Evolutionary conservation across 768 basidiomycete genomes (phyloP), one percentile per base, ranked within the genome.

Genomic region (Butyriboletus loyo): DNA sequence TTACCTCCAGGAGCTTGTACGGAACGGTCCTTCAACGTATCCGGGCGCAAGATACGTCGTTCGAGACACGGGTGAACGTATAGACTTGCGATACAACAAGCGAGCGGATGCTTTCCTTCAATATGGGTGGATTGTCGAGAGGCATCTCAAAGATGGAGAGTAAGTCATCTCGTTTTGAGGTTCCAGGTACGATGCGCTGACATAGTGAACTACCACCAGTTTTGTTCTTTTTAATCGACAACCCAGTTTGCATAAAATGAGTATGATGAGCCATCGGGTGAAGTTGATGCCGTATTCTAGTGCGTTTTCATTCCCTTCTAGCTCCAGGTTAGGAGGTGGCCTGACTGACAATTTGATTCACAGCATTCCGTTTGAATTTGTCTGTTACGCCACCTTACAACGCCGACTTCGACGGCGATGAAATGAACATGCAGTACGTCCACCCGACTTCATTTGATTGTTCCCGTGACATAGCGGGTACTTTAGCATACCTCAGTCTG

Each of bases 381-480:
- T 98, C 97, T 50, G 97, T 98, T 50, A 98, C 94, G 11, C 92
- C 96, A 34, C 97, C 97, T 0, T 98, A 99, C 74, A 98, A 99
- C 64, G 97, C 97, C 67, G 97, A 99, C 74, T 99, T 98, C 73
- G 97, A 98, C 66, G 97, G 97, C 60, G 97, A 98, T 65, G 97
- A 99, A 71, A 99, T 98, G 97, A 98, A 99, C 75, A 91, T 98
- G 89, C 97, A 98, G 93, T 96, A 81, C 44, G 91, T 86, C n/a
- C 19, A 28, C 30, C 19, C 7, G 32, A 17, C 22, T 42, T 27
- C 5, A 27, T 49, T n/a, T 42, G 7, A 37, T n/a, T 32, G 21
- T 59, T 40, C 53, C 41, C 42, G 49, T 50, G 25, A 56, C 50
- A 39, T 17, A 53, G 43, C 9, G 49, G 19, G n/a, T 53, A 30